Evolutionary conservation across 2,329 filamentous ascomycete genomes (phyloP), one percentile per base, ranked within the genome.

Genomic region (Ceratocystis destructans): DNA sequence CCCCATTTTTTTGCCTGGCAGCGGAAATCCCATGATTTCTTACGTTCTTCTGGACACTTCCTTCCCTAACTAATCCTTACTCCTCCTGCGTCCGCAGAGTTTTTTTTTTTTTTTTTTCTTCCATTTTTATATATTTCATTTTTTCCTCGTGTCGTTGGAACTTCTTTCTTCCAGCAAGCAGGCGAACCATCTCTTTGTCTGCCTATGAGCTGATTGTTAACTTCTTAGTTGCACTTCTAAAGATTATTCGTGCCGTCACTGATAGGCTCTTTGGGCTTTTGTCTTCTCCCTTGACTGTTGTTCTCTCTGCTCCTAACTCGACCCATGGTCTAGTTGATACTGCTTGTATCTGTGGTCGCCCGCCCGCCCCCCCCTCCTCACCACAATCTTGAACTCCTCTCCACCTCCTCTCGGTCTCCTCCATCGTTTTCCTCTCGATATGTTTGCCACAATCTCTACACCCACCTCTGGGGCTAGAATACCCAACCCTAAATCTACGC

Each of bases 401-500:
- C 8, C n/a, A 15, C 20, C 8, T 28, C 20, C 53, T 28, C n/a
- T 44, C 28, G 33, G 46, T 20, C 37, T 41, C 10, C 37, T 12
- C 12, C 37, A 12, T 41, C 37, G 10, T 41, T 41, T 41, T 20
- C 28, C 41, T 33, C 20, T 20, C 45, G 41, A 55, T 48, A 67
- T 67, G 66, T 50, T 67, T 48, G 46, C 66, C 37, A 61, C 64
- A n/a, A 33, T 59, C 20, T 25, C 61, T 3, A 67, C 61, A 22
- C 7, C 48, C n/a, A 41, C 41, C 8, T 15, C 61, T n/a, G 31
- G 64, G 28, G 25, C 45, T 17, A 55, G 22, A 37, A 44, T 28
- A 41, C 37, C 64, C 41, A 61, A 62, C 25, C 57, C 46, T 20
- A 73, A 67, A 66, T 72, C 75, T 50, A 77, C 78, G 37, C 78